Evolutionary conservation across 768 basidiomycete species (phyloP), one percentile per base, ranked within the genome.

Genomic region (Russula griseocarnosa): DNA sequence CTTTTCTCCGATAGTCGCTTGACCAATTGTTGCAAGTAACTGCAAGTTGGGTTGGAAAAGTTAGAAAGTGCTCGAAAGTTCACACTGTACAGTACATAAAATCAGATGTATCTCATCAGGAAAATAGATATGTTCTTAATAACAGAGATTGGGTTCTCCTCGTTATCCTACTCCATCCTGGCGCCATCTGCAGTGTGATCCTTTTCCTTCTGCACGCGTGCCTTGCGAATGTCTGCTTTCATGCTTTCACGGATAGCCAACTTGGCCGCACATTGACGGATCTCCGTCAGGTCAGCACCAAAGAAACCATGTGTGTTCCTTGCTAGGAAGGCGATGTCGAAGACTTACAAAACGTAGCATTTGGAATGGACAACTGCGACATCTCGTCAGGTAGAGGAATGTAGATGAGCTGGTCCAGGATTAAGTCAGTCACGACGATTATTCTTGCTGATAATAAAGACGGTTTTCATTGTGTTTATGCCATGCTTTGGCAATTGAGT

Each of bases 211-310:
- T 83, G 87, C 73, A 92, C 96, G 61, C 94, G 81, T 44, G 86
- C 83, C 61, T 70, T 77, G 69, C 86, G 79, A 71, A 99, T 90
- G 76, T 99, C 97, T 8, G 90, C 77, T 71, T 98, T 94, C 69
- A 99, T 99, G 62, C 87, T 90, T 76, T 90, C 92, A 32, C 96
- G 85, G 72, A 99, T 98, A 1, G 96, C 96, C 59, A 98, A 81
- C 79, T 99, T 99, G 61, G 95, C 95, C 5, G 97, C 89, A 55
- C 97, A 86, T 76, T 98, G 96, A 74, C 96, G 98, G 71, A 99
- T 96, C 76, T 98, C 97, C n/a, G 96, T 96, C 69, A 98, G 79
- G 85, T 99, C 97, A 61, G 97, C 97, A 86, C 97, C 97, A 72
- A 95, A 98, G 86, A 89, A 99, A 14, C 97, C 97, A 71, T 98